Evolutionary conservation across 225 moss, liverwort and hornwort species (phyloP), one percentile per base, ranked within the genome.

Genomic region (Polytrichum commune): DNA sequence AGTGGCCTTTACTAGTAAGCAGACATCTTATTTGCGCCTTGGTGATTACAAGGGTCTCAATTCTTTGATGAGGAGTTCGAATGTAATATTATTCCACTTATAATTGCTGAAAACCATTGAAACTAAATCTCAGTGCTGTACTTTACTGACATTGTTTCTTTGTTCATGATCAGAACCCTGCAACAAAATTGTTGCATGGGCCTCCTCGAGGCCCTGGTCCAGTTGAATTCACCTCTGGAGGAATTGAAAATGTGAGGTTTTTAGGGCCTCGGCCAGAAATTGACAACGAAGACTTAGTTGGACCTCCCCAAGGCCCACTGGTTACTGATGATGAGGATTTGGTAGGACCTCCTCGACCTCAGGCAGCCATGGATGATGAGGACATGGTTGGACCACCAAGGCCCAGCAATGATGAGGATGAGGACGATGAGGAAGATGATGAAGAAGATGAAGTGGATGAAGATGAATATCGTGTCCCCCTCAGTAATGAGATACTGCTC

Each of bases 401-500:
- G 68, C 88, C 90, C 75, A 78, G 32, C 69, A 75, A 57, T 61
- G 13, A 46, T 16, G 46, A 46, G 4, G 46, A 46, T 46, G 78
- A 69, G 7, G 89, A 87, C 35, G 91, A 89, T 23, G 85, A 81
- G 18, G 90, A 89, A 29, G 86, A 82, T 24, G 89, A 79, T 16
- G 88, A 86, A 23, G 85, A 72, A 6, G 88, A 73, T 25, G 90
- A 85, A 18, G 85, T 83, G 19, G 90, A 84, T 60, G 88, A 78
- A 58, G 87, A 90, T 72, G 86, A 84, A 67, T 89, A 88, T 72
- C 92, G 91, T 60, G 78, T 94, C 79, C 88, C 94, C 68, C 73
- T 91, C 69, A 99, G 95, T 74, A 99, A 99, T 32, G 95, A 99
- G 74, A 91, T 99, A 61, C 19, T 89, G 66, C 78, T 99, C 63